phyloP scores from a whole-genome alignment of 441 rosid genomes.

The Hura crepitans region DNA sequence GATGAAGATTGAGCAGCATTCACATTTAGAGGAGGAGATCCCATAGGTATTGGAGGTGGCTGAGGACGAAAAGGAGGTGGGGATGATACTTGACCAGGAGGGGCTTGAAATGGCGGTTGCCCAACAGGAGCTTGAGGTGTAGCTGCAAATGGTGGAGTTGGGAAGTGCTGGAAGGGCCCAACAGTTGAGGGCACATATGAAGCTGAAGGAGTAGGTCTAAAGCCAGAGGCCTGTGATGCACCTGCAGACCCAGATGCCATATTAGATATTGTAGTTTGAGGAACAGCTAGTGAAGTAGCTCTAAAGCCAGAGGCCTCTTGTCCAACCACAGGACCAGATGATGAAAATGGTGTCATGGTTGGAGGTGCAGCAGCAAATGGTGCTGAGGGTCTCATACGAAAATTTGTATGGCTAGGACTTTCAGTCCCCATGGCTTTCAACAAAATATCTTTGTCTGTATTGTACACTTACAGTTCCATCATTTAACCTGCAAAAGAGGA shows the following conservation, averaged over 20 bases:
- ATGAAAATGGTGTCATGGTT: slow-evolving; percentile 48
- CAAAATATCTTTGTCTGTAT: slow-evolving; percentile 15
- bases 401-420: slow-evolving; percentile 60
- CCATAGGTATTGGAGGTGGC: slow-evolving; percentile 54
- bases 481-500: slow-evolving; percentile 36
- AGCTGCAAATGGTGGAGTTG: slow-evolving; percentile 49
- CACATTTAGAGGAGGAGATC: slow-evolving; percentile 47
- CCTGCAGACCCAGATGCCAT: slow-evolving; percentile 39
- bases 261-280: slow-evolving; percentile 43
- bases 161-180: slow-evolving; percentile 46
- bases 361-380: slow-evolving; percentile 70
- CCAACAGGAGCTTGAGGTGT: slow-evolving; percentile 49
- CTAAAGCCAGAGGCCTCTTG: slow-evolving; percentile 49
- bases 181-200: slow-evolving; percentile 37
- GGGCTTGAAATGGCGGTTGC: slow-evolving; percentile 52
- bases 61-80: slow-evolving; percentile 46
- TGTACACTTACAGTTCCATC: slow-evolving; percentile 33
- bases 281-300: slow-evolving; percentile 42
- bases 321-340: slow-evolving; percentile 50
- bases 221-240: slow-evolving; percentile 37
- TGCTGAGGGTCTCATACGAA: slow-evolving; percentile 50
- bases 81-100: slow-evolving; percentile 48
- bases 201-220: slow-evolving; percentile 46
- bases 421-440: slow-evolving; percentile 61
- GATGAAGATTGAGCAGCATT: slow-evolving; percentile 40